phyloP scores from a whole-genome alignment of 169 alveolate genomes.

The Eimeria tenella region DNA sequence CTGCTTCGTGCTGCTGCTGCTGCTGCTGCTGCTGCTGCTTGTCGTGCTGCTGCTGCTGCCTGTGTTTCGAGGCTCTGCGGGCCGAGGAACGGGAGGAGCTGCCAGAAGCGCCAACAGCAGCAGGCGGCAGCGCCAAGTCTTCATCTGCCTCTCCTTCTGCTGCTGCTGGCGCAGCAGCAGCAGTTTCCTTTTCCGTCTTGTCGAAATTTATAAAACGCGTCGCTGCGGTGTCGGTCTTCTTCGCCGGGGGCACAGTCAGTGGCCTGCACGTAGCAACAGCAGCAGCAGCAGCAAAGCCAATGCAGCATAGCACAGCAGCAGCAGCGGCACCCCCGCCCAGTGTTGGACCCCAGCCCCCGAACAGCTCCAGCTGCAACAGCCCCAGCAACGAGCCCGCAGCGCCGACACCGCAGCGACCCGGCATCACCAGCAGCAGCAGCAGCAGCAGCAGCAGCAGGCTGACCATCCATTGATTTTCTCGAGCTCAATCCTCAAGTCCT shows the following conservation, averaged over 20 bases:
- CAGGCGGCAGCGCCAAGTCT: background rate
- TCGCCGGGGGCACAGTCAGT: slow-evolving; percentile 25
- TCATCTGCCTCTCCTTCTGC: slow-evolving; percentile 20
- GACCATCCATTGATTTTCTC: slow-evolving; percentile 29
- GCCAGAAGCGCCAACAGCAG: slow-evolving; percentile 8
- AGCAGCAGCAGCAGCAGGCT: background rate
- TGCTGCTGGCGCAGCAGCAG: background rate
- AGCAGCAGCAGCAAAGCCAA: background rate
- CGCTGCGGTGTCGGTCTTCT: slow-evolving; percentile 49
- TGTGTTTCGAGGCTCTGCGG: background rate
- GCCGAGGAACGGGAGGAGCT: background rate
- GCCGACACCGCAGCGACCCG: background rate
- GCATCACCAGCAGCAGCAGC: background rate
- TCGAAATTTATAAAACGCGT: slow-evolving; percentile 38
- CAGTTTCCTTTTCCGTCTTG: background rate
- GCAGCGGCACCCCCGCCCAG: background rate
- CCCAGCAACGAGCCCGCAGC: background rate
- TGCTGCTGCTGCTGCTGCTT: slow-evolving; percentile 37
- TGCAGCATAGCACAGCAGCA: background rate
- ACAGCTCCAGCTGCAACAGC: background rate
- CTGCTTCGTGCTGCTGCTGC: slow-evolving; percentile 23
- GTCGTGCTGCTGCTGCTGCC: slow-evolving; percentile 44
- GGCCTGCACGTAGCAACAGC: slow-evolving; percentile 37
- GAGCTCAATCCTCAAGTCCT: slow-evolving; percentile 15
- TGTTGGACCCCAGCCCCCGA: no score